Percentiles rank a stretch among this genome's conserved stretches.
These are phyloP conservation scores for Suzukiozyma palmioleophila DNA, from an alignment of 1,139 yeast species.

Conservation along the genomic window DNA sequence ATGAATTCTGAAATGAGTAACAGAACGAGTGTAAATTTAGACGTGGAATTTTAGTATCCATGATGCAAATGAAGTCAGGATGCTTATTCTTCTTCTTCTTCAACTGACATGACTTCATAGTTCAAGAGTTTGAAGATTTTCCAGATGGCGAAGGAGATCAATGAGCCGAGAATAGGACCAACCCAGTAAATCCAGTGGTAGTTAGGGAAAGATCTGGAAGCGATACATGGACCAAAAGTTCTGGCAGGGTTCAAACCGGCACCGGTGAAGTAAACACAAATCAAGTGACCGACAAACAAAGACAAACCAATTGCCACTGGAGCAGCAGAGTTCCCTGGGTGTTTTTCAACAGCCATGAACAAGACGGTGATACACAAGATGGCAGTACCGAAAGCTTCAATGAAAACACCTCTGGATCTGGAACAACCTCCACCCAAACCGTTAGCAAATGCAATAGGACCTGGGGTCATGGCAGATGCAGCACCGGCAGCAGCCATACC, in stretches of 20 bases:
- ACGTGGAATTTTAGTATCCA: too few species aligned
- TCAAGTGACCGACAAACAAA: conserved; percentile 76
- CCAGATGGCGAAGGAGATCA: conserved; percentile 66
- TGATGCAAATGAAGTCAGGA: not conserved
- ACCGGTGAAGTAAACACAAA: conserved; percentile 81
- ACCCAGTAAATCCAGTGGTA: conserved; percentile 95
- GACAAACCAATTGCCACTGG: conserved; percentile 83
- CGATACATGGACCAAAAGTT: conserved; percentile 80
- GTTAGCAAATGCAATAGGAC: conserved; percentile 68
- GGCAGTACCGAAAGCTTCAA: conserved; percentile 80
- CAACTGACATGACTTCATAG: conserved; percentile 36
- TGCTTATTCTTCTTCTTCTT: not conserved
- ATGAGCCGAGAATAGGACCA: conserved; percentile 73
- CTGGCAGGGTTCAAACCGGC: conserved; percentile 94
- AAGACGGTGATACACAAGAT: conserved; percentile 72
- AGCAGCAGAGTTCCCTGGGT: conserved; percentile 71
- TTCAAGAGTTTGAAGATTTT: conserved; percentile 60
- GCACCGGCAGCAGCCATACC: conserved; percentile 95
- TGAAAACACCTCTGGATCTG: conserved; percentile 69
- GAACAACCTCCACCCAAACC: conserved; percentile 71
- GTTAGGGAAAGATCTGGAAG: conserved; percentile 64
- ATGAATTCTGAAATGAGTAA: too few species aligned
- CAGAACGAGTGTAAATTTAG: too few species aligned
- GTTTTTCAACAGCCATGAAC: conserved; percentile 82
- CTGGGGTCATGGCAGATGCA: conserved; percentile 85